These are phyloP conservation scores for Termitomyces sp. DNA, from an alignment of 768 basidiomycete species.

Conservation along the genomic window DNA sequence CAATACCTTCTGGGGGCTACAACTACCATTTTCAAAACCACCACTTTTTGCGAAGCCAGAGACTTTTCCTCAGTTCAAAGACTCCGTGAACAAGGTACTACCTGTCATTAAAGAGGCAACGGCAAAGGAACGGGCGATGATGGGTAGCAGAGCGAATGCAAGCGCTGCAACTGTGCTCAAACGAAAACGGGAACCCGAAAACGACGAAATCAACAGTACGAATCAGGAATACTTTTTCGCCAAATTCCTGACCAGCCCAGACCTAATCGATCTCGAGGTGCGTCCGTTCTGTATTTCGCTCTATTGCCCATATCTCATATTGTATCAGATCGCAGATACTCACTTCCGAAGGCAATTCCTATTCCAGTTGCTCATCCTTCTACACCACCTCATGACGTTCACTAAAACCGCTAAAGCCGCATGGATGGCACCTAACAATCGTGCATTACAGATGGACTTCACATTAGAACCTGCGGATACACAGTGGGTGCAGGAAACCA, in stretches of 20 bases:
- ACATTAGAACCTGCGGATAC: conserved; percentile 61
- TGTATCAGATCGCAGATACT: conserved; percentile 73
- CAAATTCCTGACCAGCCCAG: conserved; percentile 86
- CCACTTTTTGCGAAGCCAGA: conserved; percentile 53
- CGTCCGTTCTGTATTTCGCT: conserved; percentile 10
- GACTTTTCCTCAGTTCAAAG: conserved; percentile 60
- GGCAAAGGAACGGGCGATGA: conserved; percentile 82
- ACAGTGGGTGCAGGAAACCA: conserved; percentile 73
- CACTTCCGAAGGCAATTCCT: conserved; percentile 92
- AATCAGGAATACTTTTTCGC: conserved; percentile 79
- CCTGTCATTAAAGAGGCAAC: conserved; percentile 83
- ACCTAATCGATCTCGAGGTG: conserved; percentile 85
- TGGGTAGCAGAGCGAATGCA: conserved; percentile 58
- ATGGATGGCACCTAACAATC: conserved; percentile 62
- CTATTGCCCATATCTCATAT: not conserved
- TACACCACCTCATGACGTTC: conserved; percentile 69
- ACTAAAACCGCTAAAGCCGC: conserved; percentile 59
- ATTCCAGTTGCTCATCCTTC: conserved; percentile 76
- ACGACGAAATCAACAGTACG: conserved; percentile 46
- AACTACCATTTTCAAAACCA: conserved; percentile 80
- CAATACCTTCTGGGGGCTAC: conserved; percentile 85
- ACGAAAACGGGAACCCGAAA: conserved; percentile 59
- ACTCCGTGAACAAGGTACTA: conserved; percentile 65
- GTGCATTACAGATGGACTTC: conserved; percentile 81
- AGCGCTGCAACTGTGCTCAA: conserved; percentile 39